A percentile compares a stretch with the other conserved stretches of the same genome.
These are phyloP conservation scores for Rhodotorula kratochvilovae DNA, from an alignment of 768 basidiomycete species.

Conservation along the genomic window DNA sequence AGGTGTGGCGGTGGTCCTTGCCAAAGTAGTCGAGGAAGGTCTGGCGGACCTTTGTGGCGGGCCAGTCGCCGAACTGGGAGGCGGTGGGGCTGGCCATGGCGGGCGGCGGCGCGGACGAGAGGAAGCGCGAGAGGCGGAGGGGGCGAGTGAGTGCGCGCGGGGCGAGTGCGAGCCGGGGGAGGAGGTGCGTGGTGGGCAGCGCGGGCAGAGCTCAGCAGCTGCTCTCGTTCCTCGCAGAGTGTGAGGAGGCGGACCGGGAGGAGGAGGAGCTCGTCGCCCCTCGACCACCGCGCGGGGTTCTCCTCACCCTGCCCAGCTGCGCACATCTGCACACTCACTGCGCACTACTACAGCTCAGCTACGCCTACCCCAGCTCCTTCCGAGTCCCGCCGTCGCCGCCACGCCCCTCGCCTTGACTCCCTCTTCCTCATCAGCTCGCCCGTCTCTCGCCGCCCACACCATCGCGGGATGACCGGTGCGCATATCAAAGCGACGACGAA, in stretches of 20 bases:
- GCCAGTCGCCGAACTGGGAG: conserved; percentile 54
- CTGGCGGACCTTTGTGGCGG: conserved; percentile 74
- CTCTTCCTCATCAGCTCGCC: not conserved
- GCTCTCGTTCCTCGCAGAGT: too few species aligned
- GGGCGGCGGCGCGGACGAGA: not conserved
- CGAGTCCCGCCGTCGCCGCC: too few species aligned
- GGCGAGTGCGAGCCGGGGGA: not conserved
- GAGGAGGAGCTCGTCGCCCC: too few species aligned
- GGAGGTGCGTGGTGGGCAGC: not conserved
- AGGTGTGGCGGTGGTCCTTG: conserved; percentile 64
- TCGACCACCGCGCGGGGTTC: too few species aligned
- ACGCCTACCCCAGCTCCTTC: too few species aligned
- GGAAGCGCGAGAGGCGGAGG: not conserved
- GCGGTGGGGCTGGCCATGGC: conserved; percentile 9
- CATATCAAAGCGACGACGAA: too few species aligned
- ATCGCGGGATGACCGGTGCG: too few species aligned
- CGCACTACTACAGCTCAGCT: too few species aligned
- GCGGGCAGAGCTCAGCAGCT: not conserved
- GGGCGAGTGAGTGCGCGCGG: not conserved
- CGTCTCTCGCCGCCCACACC: not conserved
- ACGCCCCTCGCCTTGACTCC: not conserved
- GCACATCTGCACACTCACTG: too few species aligned
- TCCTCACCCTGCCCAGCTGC: too few species aligned
- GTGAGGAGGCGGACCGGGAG: too few species aligned
- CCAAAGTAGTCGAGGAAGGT: conserved; percentile 86